Evolutionary conservation across 2,329 filamentous ascomycete genomes (phyloP).

Genomic region (Coniella lustricola): DNA sequence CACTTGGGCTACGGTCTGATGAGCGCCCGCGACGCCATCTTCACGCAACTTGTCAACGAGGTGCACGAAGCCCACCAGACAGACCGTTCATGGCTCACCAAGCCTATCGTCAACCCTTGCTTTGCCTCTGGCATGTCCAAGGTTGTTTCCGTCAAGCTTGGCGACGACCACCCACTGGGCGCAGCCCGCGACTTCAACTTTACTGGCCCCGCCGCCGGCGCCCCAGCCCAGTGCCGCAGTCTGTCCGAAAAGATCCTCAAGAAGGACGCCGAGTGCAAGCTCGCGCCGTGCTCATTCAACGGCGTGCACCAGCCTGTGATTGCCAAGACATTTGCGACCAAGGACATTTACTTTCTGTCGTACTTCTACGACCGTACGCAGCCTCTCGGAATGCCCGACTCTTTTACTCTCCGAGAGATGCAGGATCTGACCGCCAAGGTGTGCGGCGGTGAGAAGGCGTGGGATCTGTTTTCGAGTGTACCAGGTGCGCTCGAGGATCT

Average conservation of each 20-base stretch:
- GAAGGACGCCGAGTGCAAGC: conserved; percentile 74
- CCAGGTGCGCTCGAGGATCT: conserved; percentile 76
- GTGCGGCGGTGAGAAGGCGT: conserved; percentile 68
- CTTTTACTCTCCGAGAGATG: conserved; percentile 86
- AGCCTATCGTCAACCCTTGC: conserved; percentile 76
- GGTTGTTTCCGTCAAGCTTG: conserved; percentile 65
- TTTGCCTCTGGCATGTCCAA: conserved; percentile 73
- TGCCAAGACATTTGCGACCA: conserved; percentile 81
- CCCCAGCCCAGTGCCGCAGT: conserved; percentile 80
- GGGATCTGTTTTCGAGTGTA: conserved; percentile 74
- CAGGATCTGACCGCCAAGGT: conserved; percentile 79
- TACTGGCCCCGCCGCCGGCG: conserved; percentile 66
- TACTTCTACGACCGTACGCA: conserved; percentile 97
- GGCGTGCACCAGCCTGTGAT: conserved; percentile 91
- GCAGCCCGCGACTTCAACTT: conserved; percentile 68
- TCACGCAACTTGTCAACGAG: conserved; percentile 66
- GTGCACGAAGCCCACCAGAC: conserved; percentile 56
- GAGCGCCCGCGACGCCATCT: conserved; percentile 83
- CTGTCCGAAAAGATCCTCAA: conserved; percentile 84
- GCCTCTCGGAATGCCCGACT: conserved; percentile 96
- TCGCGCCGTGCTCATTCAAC: conserved; percentile 97
- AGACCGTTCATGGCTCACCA: conserved; percentile 60
- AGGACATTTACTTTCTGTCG: conserved; percentile 93
- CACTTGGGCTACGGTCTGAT: conserved; percentile 96
- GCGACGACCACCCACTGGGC: conserved; percentile 58